Evolutionary conservation across 1,139 yeast species (phyloP), one percentile per base, ranked within the genome.

Genomic region (Pichia norvegensis): DNA sequence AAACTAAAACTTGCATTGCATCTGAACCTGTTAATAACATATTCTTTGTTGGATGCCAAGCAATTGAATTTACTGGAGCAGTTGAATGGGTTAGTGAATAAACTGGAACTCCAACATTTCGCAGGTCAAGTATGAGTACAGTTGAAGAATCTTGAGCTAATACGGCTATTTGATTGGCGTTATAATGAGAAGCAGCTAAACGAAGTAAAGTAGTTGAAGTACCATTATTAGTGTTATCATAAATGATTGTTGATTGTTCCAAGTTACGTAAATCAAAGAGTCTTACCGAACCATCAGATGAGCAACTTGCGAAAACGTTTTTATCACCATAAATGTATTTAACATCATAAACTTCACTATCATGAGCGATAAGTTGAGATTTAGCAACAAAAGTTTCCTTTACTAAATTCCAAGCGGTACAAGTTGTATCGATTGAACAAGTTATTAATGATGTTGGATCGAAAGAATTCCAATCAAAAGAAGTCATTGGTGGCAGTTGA

Each of bases 341-440:
- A 21, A 90, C 97, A 63, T 92, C 98, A 62, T 81, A 87, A 4
- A 92, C 98, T 63, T 90, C 97, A 49, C 84, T 80, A 62, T 92
- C 98, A 64, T 92, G 98, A 0, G 98, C 98, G 55, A 92, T 92
- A 44, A 92, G 70, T 66, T 92, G 97, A 1, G 98, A 90, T 60
- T 84, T 85, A 20, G 95, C 95, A 25, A 76, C 72, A n/a, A 85
- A 86, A 5, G 74, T 64, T 10, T 79, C 72, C 42, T 69, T 64
- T 29, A 69, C 72, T 38, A 87, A 67, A 64, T 92, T 97, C 97
- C 98, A 92, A 4, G 88, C 81, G 0, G 97, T 90, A 65, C 98
- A 92, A 0, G 98, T 92, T 1, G 98, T 92, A 65, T 92, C 98
- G 11, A 92, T 87, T 29, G 94, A 81, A 50, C 94, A 79, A 1